Evolutionary conservation across 805 yeast species (phyloP), one percentile per base, ranked within the genome.

Genomic region (Candida xiaguanensis): DNA sequence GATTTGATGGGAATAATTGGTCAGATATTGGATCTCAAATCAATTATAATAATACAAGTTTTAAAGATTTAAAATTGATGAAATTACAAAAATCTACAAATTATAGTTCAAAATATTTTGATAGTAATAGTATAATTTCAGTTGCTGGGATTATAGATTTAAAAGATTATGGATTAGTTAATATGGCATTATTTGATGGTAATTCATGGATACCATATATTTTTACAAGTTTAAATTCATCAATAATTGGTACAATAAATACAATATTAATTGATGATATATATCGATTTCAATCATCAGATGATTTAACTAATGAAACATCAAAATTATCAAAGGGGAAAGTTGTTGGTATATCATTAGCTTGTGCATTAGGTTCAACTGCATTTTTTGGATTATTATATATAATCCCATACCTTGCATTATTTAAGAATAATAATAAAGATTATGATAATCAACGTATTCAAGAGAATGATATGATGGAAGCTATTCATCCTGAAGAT

Each of bases 141-240:
- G 73, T 82, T 2, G 62, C 84, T 3, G 95, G 95, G 26, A 47
- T 55, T 19, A 64, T 85, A 32, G 53, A 59, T 3, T 52, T 84
- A 28, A 48, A 59, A 2, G 56, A 56, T 2, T 78, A 73, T 51
- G 93, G 90, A 0, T 53, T 60, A 18, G 78, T 75, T 2, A 75
- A 80, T 28, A 68, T 78, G 19, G 91, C 90, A 0, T 59, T 76
- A 20, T 86, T 58, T 59, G 78, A 86, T 52, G 89, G 95, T 1
- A 47, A 63, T 0, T 36, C 48, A 6, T 88, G 95, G 95, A 51
- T 62, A 22, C 95, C 95, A 9, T 77, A 71, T 42, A 53, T 78
- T 2, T 74, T 74, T 43, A 61, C 84, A 1, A 42, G 49, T 5
- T 41, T 48, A 9, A 36, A 46, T 2, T 30, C 33, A 1, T 45